Conservation (phyloP, 352 stramenopile species). For the Pelagophyceae sp. region DNA sequence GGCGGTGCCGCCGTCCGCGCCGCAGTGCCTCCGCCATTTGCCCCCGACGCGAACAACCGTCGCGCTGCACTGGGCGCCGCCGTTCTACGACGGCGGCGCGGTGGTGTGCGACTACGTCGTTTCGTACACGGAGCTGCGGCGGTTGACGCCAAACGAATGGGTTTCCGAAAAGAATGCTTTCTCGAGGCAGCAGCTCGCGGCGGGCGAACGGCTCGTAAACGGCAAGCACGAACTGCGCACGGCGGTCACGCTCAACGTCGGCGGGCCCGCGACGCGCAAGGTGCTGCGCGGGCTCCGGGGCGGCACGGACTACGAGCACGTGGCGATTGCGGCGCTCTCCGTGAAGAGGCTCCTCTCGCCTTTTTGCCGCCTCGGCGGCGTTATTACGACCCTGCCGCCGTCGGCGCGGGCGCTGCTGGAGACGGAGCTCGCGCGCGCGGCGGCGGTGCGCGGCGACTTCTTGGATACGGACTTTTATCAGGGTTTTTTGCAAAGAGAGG, state of each 20-base stretch:
- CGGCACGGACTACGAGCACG: constrained; percentile 20
- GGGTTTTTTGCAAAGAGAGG: constrained; percentile 32
- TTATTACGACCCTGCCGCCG: constrained; percentile 29
- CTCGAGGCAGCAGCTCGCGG: constrained; percentile 22
- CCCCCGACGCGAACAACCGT: constrained; percentile 24
- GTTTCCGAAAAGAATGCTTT: neutral
- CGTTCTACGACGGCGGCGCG: constrained; percentile 30
- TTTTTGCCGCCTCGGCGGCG: constrained; percentile 4
- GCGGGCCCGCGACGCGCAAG: constrained; percentile 23
- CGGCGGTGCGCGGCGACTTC: constrained; percentile 24
- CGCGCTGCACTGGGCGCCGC: constrained; percentile 30
- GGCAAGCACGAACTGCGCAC: constrained; percentile 25
- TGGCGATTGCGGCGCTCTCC: constrained; percentile 19
- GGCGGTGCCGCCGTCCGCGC: constrained; percentile 21
- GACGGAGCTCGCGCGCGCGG: constrained; percentile 29
- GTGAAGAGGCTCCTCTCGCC: constrained; percentile 24
- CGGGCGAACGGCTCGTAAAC: constrained; percentile 23
- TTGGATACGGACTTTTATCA: constrained; percentile 39
- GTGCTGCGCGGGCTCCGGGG: constrained; percentile 19
- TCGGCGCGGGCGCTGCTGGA: constrained; percentile 23
- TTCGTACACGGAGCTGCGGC: constrained; percentile 16
- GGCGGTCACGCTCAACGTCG: constrained; percentile 20
- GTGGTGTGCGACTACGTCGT: constrained; percentile 27
- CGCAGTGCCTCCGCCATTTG: constrained; percentile 28
- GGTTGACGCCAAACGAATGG: neutral